Base-by-base conservation (phyloP, 129 eudicot species). In the Lonicera japonica region DNA sequence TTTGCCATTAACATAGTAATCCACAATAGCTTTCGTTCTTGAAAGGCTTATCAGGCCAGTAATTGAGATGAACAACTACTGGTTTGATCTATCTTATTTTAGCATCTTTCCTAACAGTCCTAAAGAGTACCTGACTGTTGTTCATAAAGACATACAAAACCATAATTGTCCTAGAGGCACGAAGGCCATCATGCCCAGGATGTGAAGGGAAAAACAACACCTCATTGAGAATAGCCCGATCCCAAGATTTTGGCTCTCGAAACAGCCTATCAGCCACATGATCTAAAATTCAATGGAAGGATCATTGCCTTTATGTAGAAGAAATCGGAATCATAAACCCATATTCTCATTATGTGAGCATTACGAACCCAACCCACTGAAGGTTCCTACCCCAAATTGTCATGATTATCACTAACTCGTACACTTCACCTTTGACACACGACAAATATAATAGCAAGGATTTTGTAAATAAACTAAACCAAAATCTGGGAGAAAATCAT, bases 281-380 rank as follows among this genome's bases (percentile, higher is more conserved):
- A 68, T 80, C 86, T 51, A 80, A 68, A 59, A 80, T 79, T 80
- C 86, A 5, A 80, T 80, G 0, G 86, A 68, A 82, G 82, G 52
- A 80, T 64, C 59, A 82, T 80, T 0, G 86, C 82, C 41, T 82
- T 64, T 52, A 80, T 68, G 67, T 67, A 80, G 34, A 80, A 80
- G 75, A 80, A 80, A 0, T 80, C 85, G 10, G 85, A 80, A 54
- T 80, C 75, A 25, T 55, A 80, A 38, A 65, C 82, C 86, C 86
- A 80, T 51, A 80, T 80, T 61, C 86, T 71, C 82, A 76, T 80
- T 29, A 82, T 80, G 64, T 80, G 86, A 54, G 82, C 79, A 68
- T 76, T 75, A 21, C 82, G 63, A 18, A 82, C 82, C 86, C 86
- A 80, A 64, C 86, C 86, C 86, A 80, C 75, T 39, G 59, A 21